Conservation (phyloP, 495 filamentous ascomycete species). For the Penicillium salamii region DNA sequence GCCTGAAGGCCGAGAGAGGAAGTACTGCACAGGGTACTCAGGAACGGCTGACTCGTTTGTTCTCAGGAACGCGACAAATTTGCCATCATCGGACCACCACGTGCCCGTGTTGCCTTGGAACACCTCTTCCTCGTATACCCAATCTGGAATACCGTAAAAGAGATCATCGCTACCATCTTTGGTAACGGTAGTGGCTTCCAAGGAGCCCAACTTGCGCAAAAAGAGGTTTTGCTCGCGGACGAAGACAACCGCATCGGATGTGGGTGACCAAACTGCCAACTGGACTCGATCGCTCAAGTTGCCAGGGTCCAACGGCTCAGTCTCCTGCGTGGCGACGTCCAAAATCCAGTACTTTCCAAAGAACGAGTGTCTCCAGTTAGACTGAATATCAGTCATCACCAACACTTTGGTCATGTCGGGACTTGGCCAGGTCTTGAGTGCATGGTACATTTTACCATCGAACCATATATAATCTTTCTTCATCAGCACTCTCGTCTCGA, state of each 20-base stretch:
- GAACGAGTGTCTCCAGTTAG: slow-evolving; percentile 88
- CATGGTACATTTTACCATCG: slow-evolving; percentile 46
- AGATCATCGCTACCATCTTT: slow-evolving; percentile 79
- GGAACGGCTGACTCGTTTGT: slow-evolving; percentile 92
- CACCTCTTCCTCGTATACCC: slow-evolving; percentile 99
- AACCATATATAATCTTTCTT: slow-evolving; percentile 60
- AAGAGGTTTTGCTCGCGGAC: slow-evolving; percentile 87
- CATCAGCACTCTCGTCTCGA: slow-evolving; percentile 68
- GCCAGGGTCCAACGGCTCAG: slow-evolving; percentile 70
- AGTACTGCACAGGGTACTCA: slow-evolving; percentile 93
- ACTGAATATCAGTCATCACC: slow-evolving; percentile 62
- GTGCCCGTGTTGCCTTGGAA: slow-evolving; percentile 76
- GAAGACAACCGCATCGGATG: slow-evolving; percentile 79
- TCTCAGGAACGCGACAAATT: slow-evolving; percentile 83
- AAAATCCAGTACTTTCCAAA: slow-evolving; percentile 89
- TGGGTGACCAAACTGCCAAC: slow-evolving; percentile 86
- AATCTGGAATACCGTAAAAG: slow-evolving; percentile 97
- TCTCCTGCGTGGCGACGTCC: slow-evolving; percentile 79
- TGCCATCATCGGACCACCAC: slow-evolving; percentile 91
- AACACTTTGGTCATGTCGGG: slow-evolving; percentile 81
- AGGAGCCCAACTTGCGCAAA: slow-evolving; percentile 63
- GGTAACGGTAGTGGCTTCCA: slow-evolving; percentile 70
- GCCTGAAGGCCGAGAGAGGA: slow-evolving; percentile 82
- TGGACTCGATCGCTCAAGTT: slow-evolving; percentile 68
- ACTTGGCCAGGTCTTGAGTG: slow-evolving; percentile 68